A percentile compares a stretch with the other conserved stretches of the same genome.
Evolutionary conservation across 306 rosid species (phyloP).

Genomic region (Malus asiatica): DNA sequence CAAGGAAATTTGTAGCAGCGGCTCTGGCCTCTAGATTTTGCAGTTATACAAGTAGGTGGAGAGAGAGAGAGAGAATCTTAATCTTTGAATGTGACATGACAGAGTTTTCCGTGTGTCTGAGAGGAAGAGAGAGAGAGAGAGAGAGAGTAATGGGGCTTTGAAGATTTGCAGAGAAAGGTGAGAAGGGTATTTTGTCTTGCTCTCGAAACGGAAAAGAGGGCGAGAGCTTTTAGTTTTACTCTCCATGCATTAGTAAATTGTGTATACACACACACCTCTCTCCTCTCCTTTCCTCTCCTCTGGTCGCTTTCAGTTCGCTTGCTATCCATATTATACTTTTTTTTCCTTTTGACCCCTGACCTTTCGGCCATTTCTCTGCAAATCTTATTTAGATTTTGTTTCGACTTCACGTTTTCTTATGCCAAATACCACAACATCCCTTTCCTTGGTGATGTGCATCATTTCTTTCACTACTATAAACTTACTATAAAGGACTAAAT

Average conservation of each 20-base stretch:
- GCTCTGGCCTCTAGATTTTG: slow-evolving; percentile 12
- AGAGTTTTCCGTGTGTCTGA: slow-evolving; percentile 20
- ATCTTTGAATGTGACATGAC: slow-evolving; percentile 45
- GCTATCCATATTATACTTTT: slow-evolving; percentile 45
- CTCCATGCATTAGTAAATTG: slow-evolving; percentile 28
- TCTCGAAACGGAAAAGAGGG: slow-evolving; percentile 33
- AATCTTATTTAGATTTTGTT: slow-evolving; percentile 28
- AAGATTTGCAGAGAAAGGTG: slow-evolving; percentile 26
- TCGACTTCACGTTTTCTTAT: slow-evolving; percentile 17
- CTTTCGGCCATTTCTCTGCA: slow-evolving; percentile 14
- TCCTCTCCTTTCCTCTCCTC: too few relatives aligned
- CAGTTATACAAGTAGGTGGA: slow-evolving; percentile 27
- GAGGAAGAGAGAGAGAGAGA: slow-evolving; percentile 39
- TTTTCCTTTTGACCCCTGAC: slow-evolving; percentile 28
- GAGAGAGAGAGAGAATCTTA: slow-evolving; percentile 24
- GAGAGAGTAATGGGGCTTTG: slow-evolving; percentile 28
- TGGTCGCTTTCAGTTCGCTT: slow-evolving; percentile 35
- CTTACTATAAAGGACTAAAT: background rate
- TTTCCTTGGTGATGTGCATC: background rate
- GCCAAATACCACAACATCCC: background rate
- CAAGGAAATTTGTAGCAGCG: slow-evolving; percentile 5
- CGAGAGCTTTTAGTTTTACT: slow-evolving; percentile 20
- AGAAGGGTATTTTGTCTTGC: slow-evolving; percentile 9
- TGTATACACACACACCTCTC: background rate
- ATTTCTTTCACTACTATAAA: too few relatives aligned